Percentiles rank a stretch among this genome's conserved stretches.
These are phyloP conservation scores for Stagonosporopsis vannaccii DNA, from an alignment of 2,329 filamentous ascomycete genomes.

Conservation along the genomic window DNA sequence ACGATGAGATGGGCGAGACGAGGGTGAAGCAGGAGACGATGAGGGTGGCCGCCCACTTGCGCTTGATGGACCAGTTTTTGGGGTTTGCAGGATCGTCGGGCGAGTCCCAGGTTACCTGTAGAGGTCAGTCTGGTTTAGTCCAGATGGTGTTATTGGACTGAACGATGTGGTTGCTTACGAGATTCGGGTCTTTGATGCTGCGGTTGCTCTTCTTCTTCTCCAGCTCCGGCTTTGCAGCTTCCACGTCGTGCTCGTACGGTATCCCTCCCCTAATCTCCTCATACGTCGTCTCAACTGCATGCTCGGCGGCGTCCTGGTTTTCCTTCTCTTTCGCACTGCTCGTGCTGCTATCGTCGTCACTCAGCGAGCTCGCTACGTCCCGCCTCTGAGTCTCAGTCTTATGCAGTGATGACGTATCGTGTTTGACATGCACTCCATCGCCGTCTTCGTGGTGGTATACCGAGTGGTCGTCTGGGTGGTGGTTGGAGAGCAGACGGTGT, in stretches of 20 bases:
- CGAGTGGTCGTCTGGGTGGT: conserved; percentile 46
- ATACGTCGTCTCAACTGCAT: conserved; percentile 25
- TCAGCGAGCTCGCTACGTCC: conserved; percentile 12
- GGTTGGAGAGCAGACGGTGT: conserved; percentile 38
- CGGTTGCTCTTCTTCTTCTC: conserved; percentile 36
- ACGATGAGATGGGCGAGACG: conserved; percentile 50
- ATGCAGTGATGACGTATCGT: conserved; percentile 29
- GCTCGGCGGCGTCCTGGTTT: conserved; percentile 13
- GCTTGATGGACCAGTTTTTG: conserved; percentile 54
- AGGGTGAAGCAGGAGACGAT: conserved; percentile 53
- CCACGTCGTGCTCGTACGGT: conserved; percentile 41
- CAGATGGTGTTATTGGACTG: background rate
- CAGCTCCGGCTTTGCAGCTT: conserved; percentile 27
- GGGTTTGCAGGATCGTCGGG: conserved; percentile 56
- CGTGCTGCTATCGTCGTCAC: conserved; percentile 21
- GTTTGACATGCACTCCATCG: conserved; percentile 33
- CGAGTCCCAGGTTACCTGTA: conserved; percentile 55
- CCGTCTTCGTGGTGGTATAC: conserved; percentile 45
- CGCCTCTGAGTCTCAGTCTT: conserved; percentile 38
- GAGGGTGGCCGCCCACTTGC: conserved; percentile 55
- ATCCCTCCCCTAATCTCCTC: conserved; percentile 40
- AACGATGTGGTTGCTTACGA: conserved; percentile 27
- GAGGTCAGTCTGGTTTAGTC: conserved; percentile 8
- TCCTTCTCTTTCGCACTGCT: conserved; percentile 21
- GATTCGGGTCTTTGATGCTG: conserved; percentile 43